Evolutionary conservation across 2,329 filamentous ascomycete species (phyloP).

Genomic region (Geosmithia putterillii): DNA sequence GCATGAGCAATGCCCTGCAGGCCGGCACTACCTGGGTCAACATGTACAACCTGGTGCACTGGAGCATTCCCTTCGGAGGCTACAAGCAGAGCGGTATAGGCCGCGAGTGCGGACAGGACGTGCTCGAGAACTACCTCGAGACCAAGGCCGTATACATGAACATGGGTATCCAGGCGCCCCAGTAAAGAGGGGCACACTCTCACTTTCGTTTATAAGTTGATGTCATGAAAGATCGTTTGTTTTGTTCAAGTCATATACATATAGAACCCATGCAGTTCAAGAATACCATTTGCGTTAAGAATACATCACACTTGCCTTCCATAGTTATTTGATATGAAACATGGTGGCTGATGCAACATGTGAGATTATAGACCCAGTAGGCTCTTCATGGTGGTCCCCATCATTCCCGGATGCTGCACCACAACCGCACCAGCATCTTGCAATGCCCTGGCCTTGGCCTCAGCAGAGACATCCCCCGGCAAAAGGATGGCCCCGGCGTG

Average conservation of each 20-base stretch:
- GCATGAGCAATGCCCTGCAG: slow-evolving; percentile 4
- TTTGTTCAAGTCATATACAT: too few relatives aligned
- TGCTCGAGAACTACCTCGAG: slow-evolving; percentile 4
- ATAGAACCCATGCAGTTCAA: too few relatives aligned
- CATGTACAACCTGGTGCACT: slow-evolving; percentile 2
- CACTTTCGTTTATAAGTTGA: too few relatives aligned
- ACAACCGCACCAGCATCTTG: slow-evolving; percentile 20
- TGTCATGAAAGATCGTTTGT: too few relatives aligned
- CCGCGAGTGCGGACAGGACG: slow-evolving; percentile 3
- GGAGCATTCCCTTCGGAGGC: slow-evolving; percentile 4
- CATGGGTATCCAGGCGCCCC: background rate
- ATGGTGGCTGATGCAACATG: too few relatives aligned
- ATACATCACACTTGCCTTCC: background rate
- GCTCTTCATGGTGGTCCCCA: slow-evolving; percentile 20
- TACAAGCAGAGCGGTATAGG: slow-evolving; percentile 4
- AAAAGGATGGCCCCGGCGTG: slow-evolving; percentile 53
- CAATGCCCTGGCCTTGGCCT: slow-evolving; percentile 18
- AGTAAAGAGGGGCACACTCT: too few relatives aligned
- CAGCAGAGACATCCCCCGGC: slow-evolving; percentile 16
- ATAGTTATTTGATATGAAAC: background rate
- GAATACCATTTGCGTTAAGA: background rate
- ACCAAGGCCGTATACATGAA: slow-evolving; percentile 4
- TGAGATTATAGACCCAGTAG: slow-evolving; percentile 11
- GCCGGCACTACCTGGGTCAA: slow-evolving; percentile 5
- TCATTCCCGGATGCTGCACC: slow-evolving; percentile 23